phyloP scores from a whole-genome alignment of 352 stramenopile genomes.

The Globisporangium parvum region DNA sequence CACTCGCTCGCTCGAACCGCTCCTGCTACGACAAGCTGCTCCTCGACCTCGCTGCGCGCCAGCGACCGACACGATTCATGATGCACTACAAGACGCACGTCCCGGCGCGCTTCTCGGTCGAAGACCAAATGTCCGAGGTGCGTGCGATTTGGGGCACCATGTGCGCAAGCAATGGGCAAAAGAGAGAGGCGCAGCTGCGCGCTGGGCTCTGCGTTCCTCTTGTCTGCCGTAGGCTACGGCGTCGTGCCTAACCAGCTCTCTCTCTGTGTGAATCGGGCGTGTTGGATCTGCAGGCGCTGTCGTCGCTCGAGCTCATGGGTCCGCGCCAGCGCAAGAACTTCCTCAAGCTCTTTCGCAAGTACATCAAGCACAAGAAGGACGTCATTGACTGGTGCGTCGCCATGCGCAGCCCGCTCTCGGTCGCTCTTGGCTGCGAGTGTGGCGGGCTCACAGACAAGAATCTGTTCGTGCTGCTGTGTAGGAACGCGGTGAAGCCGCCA shows the following conservation, averaged over 20 bases:
- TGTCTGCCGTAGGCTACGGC: too few species aligned
- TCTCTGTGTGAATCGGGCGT: too few species aligned
- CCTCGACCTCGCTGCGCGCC: not conserved
- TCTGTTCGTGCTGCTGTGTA: slow-evolving; percentile 11
- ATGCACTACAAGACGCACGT: slow-evolving; percentile 89
- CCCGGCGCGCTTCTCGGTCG: slow-evolving; percentile 76
- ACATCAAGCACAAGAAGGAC: slow-evolving; percentile 76
- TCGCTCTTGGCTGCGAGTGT: too few species aligned
- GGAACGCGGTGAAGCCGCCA: slow-evolving; percentile 75
- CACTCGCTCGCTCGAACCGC: not conserved
- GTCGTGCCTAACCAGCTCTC: not conserved
- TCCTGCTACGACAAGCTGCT: not conserved
- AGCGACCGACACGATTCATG: slow-evolving; percentile 5
- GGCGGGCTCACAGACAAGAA: not conserved
- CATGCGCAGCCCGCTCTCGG: not conserved
- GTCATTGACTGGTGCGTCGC: slow-evolving; percentile 68
- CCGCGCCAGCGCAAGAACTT: slow-evolving; percentile 81
- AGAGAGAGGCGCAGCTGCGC: not conserved
- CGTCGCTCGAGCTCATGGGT: slow-evolving; percentile 75
- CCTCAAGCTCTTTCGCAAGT: slow-evolving; percentile 88
- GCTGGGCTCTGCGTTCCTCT: too few species aligned
- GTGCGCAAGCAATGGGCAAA: too few species aligned
- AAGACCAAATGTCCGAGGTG: slow-evolving; percentile 86
- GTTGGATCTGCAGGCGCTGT: slow-evolving; percentile 38
- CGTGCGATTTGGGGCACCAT: not conserved